phyloP scores from a whole-genome alignment of 2,329 filamentous ascomycete species.

The Sordariomycetes sp. region DNA sequence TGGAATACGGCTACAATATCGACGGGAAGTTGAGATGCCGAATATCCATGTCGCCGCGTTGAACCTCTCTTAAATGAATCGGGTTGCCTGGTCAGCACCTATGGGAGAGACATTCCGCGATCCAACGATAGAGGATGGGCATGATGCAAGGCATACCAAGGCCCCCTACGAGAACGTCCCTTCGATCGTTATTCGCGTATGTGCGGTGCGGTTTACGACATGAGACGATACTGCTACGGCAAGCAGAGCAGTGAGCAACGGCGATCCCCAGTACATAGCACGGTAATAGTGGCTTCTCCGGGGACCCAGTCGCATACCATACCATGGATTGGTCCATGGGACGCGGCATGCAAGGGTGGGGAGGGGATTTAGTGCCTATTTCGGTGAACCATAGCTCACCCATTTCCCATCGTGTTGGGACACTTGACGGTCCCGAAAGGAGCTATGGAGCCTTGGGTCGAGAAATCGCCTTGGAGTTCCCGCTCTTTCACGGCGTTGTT shows the following conservation, averaged over 20 bases:
- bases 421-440: not conserved
- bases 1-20: not conserved
- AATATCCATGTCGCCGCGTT: conserved; percentile 6
- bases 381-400: not conserved
- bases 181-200: not conserved
- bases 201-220: not conserved
- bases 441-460: not conserved
- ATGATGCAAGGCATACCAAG: not conserved
- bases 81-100: conserved; percentile 37
- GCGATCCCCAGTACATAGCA: not conserved
- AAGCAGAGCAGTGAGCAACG: conserved; percentile 39
- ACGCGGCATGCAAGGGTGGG: not conserved
- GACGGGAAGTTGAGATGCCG: conserved; percentile 17
- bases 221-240: conserved; percentile 12
- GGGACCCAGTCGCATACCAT: not conserved
- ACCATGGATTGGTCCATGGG: not conserved
- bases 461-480: not conserved
- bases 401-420: not conserved
- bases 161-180: not conserved
- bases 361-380: not conserved
- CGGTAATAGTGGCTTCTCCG: not conserved
- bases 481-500: not conserved
- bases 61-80: conserved; percentile 4
- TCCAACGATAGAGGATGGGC: conserved; percentile 10
- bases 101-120: conserved; percentile 7